Conservation (phyloP, 2,329 filamentous ascomycete genomes). For the Colletotrichum sp. region DNA sequence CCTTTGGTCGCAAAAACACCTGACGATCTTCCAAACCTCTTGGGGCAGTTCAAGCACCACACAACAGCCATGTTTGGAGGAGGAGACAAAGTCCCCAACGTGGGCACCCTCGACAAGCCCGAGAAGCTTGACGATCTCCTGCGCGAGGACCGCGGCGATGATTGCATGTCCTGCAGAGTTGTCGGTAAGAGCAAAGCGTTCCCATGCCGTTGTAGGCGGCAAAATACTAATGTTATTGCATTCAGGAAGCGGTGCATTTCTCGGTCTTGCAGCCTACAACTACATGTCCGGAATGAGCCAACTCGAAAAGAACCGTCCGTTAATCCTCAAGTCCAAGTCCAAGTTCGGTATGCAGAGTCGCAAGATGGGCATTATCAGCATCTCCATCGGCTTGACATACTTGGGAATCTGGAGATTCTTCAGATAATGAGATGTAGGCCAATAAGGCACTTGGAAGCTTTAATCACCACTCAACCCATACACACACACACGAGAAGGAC, state of each 20-base stretch:
- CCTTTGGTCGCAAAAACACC: neutral
- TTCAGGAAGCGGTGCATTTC: slow-evolving; percentile 74
- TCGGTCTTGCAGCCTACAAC: slow-evolving; percentile 78
- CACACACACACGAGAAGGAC: neutral
- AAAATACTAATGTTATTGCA: neutral
- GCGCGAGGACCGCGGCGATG: slow-evolving; percentile 60
- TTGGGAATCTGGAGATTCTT: slow-evolving; percentile 74
- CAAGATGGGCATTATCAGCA: slow-evolving; percentile 68
- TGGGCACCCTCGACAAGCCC: slow-evolving; percentile 62
- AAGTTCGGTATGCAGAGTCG: slow-evolving; percentile 76
- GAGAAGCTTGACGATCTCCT: slow-evolving; percentile 66
- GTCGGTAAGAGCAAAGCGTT: slow-evolving; percentile 60
- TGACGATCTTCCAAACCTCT: neutral
- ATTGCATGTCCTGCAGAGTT: slow-evolving; percentile 75
- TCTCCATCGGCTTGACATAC: slow-evolving; percentile 71
- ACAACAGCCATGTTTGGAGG: slow-evolving; percentile 39
- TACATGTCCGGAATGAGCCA: slow-evolving; percentile 78
- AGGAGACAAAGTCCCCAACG: slow-evolving; percentile 52
- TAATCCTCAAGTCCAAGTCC: slow-evolving; percentile 72
- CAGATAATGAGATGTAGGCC: slow-evolving; percentile 44
- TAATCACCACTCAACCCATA: neutral
- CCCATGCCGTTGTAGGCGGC: neutral
- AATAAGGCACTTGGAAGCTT: neutral
- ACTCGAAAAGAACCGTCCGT: slow-evolving; percentile 68
- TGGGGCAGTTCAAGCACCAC: neutral